Percentiles rank a stretch among this genome's conserved stretches.
These are phyloP conservation scores for Lindgomyces ingoldianus DNA, from an alignment of 495 filamentous ascomycete genomes.

Conservation along the genomic window DNA sequence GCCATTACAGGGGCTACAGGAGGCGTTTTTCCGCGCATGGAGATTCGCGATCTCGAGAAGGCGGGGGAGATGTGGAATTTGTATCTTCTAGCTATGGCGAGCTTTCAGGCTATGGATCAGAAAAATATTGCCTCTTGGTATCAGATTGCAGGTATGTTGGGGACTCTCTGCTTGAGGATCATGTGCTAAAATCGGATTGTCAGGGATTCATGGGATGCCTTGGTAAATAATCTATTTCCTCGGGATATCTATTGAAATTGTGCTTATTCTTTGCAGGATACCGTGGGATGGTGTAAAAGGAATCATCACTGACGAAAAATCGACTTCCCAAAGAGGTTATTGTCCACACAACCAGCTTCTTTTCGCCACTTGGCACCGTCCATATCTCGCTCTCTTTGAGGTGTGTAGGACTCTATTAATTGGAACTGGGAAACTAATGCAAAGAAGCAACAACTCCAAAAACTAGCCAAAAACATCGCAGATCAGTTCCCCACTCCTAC, in stretches of 20 bases:
- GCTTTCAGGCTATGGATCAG: slow-evolving; percentile 38
- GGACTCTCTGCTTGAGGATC: background rate
- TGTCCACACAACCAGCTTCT: slow-evolving; percentile 22
- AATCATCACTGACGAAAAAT: slow-evolving; percentile 2
- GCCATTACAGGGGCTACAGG: slow-evolving; percentile 36
- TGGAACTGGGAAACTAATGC: no score
- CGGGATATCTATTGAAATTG: slow-evolving; percentile 27
- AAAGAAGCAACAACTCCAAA: slow-evolving; percentile 28
- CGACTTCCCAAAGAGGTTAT: slow-evolving; percentile 12
- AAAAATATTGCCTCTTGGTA: slow-evolving; percentile 36
- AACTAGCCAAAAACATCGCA: slow-evolving; percentile 18
- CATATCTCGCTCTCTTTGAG: slow-evolving; percentile 28
- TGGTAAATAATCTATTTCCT: slow-evolving; percentile 41
- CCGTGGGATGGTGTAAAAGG: slow-evolving; percentile 28
- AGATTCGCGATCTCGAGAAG: slow-evolving; percentile 42
- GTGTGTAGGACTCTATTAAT: background rate
- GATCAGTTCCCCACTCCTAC: slow-evolving; percentile 7
- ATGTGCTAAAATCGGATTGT: background rate
- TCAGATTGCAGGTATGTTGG: slow-evolving; percentile 40
- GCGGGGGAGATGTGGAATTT: slow-evolving; percentile 42
- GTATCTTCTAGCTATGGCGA: slow-evolving; percentile 38
- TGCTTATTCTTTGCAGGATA: background rate
- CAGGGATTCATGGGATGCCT: slow-evolving; percentile 31
- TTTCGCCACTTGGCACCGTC: slow-evolving; percentile 29
- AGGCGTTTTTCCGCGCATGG: slow-evolving; percentile 38